Base-by-base conservation (phyloP, 345 rosid species). In the Brassica incana region DNA sequence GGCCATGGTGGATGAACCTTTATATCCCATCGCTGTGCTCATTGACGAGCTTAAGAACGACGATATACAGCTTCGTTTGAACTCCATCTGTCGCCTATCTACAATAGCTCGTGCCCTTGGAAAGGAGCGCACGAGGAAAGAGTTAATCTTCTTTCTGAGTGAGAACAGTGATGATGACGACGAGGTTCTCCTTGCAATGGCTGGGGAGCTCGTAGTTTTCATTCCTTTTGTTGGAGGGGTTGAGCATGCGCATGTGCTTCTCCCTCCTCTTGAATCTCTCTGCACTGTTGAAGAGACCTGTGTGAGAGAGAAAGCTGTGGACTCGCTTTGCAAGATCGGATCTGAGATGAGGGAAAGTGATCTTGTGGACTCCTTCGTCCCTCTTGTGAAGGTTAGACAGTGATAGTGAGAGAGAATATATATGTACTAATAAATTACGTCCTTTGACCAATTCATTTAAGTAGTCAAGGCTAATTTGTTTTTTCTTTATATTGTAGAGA, bases 61-160 rank as follows among this genome's bases (percentile, higher is more conserved):
- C 73, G 97, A 94, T 81, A 94, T 94, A 66, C 98, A 94, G 85
- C 94, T 94, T 15, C 88, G 98, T 0, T 77, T 94, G 83, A 92
- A 92, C 86, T 92, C 95, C 1, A 94, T 94, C 64, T 92, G 97
- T 32, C 86, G 97, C 69, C 83, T 94, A 16, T 92, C 98, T 33
- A 94, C 98, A 0, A 94, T 94, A 64, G 97, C 97, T 2, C 95
- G 97, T 58, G 98, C 98, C n/a, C 98, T 94, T 65, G 97, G 98
- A 20, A 97, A 94, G 84, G 98, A 94, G 66, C 85, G 95, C 70
- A 92, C 97, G 0, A 84, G 98, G 67, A 94, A 90, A 86, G 98
- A 94, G 76, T 77, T 94, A 50, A 91, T 94, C 74, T 97, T 95
- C 0, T 94, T 94, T 76, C 77, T 92, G 69, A 88, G 95, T n/a